phyloP scores from a whole-genome alignment of 148 eudicot species.

The Pouteria glomerata region DNA sequence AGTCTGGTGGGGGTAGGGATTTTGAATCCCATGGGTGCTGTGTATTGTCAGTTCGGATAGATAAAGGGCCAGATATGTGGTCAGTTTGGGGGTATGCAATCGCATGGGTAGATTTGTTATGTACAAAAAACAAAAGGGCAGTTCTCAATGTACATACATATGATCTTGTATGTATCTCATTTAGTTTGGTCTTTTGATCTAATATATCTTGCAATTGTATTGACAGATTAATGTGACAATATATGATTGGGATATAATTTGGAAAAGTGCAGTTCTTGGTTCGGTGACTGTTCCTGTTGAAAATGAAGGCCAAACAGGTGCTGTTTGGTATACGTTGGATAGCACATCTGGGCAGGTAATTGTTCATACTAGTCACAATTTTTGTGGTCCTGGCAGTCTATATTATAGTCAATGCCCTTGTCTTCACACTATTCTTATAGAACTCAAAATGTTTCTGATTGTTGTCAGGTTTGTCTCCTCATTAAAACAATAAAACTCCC shows the following conservation, averaged over 20 bases:
- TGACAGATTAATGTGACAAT: conserved; percentile 81
- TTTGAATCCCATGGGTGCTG: too few species aligned
- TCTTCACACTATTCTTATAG: not conserved
- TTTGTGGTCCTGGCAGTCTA: not conserved
- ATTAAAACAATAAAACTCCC: conserved; percentile 55
- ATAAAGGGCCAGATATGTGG: not conserved
- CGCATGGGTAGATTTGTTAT: not conserved
- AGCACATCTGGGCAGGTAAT: conserved; percentile 84
- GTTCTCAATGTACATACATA: not conserved
- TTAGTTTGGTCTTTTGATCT: not conserved
- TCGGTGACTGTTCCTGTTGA: conserved; percentile 64
- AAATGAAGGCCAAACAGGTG: conserved; percentile 74
- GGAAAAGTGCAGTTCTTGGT: conserved; percentile 94
- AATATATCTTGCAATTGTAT: conserved; percentile 10
- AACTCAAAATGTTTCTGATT: not conserved
- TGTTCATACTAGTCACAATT: not conserved
- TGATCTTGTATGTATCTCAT: not conserved
- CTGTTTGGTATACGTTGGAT: conserved; percentile 72
- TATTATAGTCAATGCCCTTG: not conserved
- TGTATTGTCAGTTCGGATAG: too few species aligned
- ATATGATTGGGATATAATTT: conserved; percentile 92
- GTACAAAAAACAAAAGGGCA: too few species aligned
- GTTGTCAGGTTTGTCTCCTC: conserved; percentile 74
- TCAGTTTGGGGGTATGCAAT: not conserved
- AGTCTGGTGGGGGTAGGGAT: not conserved